Conservation (phyloP, 176 grass and related monocot genomes). For the Thinopyrum elongatum region DNA sequence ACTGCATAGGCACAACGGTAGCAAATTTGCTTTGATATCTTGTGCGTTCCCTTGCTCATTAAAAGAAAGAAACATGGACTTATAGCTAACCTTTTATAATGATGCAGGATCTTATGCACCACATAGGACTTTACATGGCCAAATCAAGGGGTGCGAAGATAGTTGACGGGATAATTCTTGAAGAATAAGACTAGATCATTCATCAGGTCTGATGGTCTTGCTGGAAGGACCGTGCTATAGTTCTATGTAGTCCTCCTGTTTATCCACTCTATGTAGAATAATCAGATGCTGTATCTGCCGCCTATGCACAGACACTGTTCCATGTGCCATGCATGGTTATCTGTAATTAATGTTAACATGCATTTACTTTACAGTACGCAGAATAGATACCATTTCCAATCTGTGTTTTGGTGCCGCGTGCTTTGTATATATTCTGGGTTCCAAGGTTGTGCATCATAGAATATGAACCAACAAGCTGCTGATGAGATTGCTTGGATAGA, state of each 20-base stretch:
- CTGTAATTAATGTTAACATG: background rate
- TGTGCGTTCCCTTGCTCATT: background rate
- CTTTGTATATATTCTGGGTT: background rate
- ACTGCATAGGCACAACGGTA: background rate
- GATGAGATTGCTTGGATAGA: too few relatives aligned
- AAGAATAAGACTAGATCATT: slow-evolving; percentile 15
- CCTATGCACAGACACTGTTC: background rate
- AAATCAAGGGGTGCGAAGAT: slow-evolving; percentile 80
- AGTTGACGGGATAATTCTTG: slow-evolving; percentile 56
- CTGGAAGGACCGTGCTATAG: background rate
- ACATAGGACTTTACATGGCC: slow-evolving; percentile 86
- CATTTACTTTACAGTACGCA: background rate
- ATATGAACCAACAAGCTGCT: too few relatives aligned
- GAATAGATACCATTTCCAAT: background rate
- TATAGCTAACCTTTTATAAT: background rate
- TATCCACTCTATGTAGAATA: slow-evolving; percentile 9
- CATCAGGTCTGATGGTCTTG: background rate
- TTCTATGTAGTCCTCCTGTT: background rate
- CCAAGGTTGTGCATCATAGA: too few relatives aligned
- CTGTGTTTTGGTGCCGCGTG: background rate
- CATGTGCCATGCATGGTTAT: background rate
- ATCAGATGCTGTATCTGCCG: background rate
- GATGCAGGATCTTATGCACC: slow-evolving; percentile 75
- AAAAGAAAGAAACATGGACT: background rate
- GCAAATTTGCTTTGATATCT: background rate